A percentile compares a stretch with the other conserved stretches of the same genome.
Conservation (phyloP, 1,284 basidiomycete genomes). For the Cutaneotrichosporon arboriforme region DNA sequence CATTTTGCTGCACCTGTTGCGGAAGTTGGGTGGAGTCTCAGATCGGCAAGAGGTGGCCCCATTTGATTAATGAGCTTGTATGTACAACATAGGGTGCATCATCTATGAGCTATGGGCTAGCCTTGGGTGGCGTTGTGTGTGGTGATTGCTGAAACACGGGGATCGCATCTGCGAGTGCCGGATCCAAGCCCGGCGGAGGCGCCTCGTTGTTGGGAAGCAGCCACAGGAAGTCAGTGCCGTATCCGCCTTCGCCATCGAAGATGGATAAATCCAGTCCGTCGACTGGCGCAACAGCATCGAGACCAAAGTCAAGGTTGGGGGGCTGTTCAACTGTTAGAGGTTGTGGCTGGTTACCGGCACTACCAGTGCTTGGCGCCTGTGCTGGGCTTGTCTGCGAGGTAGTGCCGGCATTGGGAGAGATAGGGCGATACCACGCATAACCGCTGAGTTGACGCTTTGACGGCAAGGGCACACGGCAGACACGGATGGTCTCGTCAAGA, state of each 20-base stretch:
- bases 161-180: too few species aligned
- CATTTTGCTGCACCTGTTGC: too few species aligned
- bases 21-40: too few species aligned
- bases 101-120: not conserved
- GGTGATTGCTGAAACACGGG: too few species aligned
- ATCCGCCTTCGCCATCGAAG: not conserved
- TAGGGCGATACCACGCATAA: constrained; percentile 11
- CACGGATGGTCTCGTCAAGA: constrained; percentile 12
- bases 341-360: not conserved
- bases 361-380: not conserved
- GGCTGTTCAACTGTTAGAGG: too few species aligned
- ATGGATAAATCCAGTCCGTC: not conserved
- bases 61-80: too few species aligned
- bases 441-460: not conserved
- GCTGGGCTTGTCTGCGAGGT: not conserved
- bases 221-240: constrained; percentile 3
- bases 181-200: too few species aligned
- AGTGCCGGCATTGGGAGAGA: not conserved
- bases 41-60: too few species aligned
- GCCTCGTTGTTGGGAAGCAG: not conserved
- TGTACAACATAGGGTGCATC: not conserved
- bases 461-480: constrained; percentile 2
- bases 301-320: too few species aligned
- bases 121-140: too few species aligned
- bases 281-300: not conserved